phyloP scores from a whole-genome alignment of 306 rosid genomes.

The Begonia loranthoides region DNA sequence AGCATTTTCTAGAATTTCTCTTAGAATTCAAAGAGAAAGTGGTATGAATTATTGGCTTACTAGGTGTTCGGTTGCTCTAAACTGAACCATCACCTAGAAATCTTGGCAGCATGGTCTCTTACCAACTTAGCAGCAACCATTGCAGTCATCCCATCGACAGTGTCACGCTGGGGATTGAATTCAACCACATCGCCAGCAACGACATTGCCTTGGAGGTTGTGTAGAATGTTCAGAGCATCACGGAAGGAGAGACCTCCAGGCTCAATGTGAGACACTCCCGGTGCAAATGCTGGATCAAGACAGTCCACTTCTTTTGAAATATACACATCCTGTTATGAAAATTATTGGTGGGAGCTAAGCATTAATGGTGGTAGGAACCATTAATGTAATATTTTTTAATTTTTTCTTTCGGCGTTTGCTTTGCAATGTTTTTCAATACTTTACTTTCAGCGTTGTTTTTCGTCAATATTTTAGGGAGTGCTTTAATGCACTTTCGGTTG shows the following conservation, averaged over 20 bases:
- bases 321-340: constrained; percentile 87
- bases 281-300: constrained; percentile 96
- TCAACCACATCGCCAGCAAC: constrained; percentile 89
- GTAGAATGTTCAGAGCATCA: constrained; percentile 77
- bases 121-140: constrained; percentile 98
- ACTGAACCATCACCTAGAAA: constrained; percentile 34
- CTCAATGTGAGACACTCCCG: constrained; percentile 95
- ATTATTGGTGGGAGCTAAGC: no score
- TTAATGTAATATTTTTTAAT: no score
- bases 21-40: no score
- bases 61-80: no score
- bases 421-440: no score
- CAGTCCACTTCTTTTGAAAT: constrained; percentile 84
- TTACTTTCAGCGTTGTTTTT: no score
- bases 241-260: constrained; percentile 96
- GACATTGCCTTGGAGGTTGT: constrained; percentile 72
- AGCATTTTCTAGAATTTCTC: no score
- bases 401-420: no score
- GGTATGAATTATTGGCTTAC: no score
- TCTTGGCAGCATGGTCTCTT: constrained; percentile 80
- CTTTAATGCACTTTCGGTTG: no score
- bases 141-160: constrained; percentile 94
- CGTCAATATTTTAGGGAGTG: no score
- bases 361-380: no score
- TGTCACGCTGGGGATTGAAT: constrained; percentile 89